A percentile compares a stretch with the other conserved stretches of the same genome.
These are phyloP conservation scores for Lotus japonicus DNA, from an alignment of 306 rosid genomes.

Conservation along the genomic window DNA sequence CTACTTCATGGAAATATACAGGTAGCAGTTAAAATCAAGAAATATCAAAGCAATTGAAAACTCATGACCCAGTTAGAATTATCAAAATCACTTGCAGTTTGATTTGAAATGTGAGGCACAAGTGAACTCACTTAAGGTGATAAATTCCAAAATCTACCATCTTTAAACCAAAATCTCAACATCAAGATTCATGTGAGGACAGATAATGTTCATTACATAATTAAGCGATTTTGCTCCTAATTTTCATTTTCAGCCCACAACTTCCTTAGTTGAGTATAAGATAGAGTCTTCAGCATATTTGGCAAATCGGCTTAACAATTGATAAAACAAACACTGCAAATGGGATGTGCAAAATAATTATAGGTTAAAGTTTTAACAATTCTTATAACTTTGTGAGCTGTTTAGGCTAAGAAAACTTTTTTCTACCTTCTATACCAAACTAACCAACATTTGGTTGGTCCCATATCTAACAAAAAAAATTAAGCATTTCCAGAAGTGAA, in stretches of 20 bases:
- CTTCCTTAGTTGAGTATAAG: background rate
- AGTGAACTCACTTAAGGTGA: background rate
- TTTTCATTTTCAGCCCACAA: background rate
- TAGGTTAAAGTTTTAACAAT: background rate
- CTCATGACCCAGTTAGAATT: background rate
- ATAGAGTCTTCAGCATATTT: too few species aligned
- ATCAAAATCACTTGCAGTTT: background rate
- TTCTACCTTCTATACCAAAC: background rate
- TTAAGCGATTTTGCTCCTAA: background rate
- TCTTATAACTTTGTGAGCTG: background rate
- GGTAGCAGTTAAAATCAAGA: background rate
- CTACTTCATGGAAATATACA: background rate
- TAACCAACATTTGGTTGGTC: background rate
- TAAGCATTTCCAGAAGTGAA: background rate
- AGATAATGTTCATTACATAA: background rate
- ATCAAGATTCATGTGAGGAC: background rate
- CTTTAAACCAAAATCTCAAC: background rate
- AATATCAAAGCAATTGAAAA: background rate
- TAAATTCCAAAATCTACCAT: slow-evolving; percentile 3
- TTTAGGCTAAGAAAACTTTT: background rate
- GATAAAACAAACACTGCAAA: background rate
- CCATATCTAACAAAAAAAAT: background rate
- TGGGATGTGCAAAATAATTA: background rate
- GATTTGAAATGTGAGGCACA: background rate
- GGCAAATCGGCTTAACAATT: background rate